Conservation (phyloP, 73 alveolate genomes). For the Tetrahymena elliotti region DNA sequence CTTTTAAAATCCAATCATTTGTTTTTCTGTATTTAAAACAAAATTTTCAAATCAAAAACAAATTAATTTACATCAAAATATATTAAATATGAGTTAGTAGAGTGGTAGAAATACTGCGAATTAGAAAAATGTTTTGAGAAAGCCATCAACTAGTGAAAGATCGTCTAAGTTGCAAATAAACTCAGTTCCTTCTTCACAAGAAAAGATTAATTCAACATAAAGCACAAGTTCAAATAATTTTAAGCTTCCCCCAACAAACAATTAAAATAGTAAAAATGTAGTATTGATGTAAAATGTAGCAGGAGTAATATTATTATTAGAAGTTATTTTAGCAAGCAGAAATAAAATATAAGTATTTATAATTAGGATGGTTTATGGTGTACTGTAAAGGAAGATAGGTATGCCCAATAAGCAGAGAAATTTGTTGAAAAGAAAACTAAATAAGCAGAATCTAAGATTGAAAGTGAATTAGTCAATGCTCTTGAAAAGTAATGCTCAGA, state of each 20-base stretch:
- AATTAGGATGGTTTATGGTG: neutral
- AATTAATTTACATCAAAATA: neutral
- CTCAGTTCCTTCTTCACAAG: neutral
- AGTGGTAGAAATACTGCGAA: neutral
- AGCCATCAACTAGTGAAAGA: neutral
- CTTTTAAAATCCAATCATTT: neutral
- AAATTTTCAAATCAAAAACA: neutral
- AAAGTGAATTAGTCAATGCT: neutral
- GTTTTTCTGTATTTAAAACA: neutral
- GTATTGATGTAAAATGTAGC: neutral
- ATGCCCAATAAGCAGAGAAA: neutral
- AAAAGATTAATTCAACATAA: neutral
- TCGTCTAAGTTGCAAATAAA: neutral
- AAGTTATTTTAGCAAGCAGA: neutral
- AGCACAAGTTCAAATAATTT: neutral
- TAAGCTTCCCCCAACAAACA: neutral
- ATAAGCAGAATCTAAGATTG: neutral
- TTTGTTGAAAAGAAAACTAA: neutral
- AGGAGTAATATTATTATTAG: neutral
- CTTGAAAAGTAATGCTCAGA: neutral
- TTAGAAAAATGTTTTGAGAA: neutral
- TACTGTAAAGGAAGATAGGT: neutral
- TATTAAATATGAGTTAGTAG: neutral
- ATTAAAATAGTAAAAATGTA: neutral
- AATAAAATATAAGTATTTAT: neutral